Evolutionary conservation across 2,329 filamentous ascomycete genomes (phyloP), one percentile per base, ranked within the genome.

Genomic region (Bipolaris cookei): DNA sequence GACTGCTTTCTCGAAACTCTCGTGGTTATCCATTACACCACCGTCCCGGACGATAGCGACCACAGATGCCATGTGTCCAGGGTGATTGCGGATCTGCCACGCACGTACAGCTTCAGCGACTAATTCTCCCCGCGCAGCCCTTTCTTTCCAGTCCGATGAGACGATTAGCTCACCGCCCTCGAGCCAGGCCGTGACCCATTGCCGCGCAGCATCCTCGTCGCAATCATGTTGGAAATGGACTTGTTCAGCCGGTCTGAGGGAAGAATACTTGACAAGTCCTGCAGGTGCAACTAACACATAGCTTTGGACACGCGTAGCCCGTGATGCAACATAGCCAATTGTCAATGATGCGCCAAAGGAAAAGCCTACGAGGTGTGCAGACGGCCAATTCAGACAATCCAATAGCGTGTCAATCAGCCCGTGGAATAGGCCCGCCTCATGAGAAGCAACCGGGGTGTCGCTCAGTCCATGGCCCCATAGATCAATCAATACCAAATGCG

Each of bases 391-490:
- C 0, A 85, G 58, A 2, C 74, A 64, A 1, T 65, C 67, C 3
- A 85, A 61, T 0, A 84, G 25, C 0, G 56, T 56, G 4, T 79
- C 73, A 0, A 85, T 51, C 3, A 81, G 64, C 0, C 14, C 14
- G 43, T 82, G 78, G 54, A 85, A 84, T 0, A 84, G 57, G 0
- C 51, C 37, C 0, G 78, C 60, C 0, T 71, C 71, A 50, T 84
- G 81, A 0, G 82, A 63, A 0, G 65, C 28, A 1, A 80, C 2
- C 0, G 83, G 83, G 0, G 82, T 84, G 5, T 80, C 79, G 25
- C 73, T 79, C n/a, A 85, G 67, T 0, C 83, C 83, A 48, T 85
- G 83, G 28, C 83, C 83, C 81, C 81, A 85, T 10, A 81, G 76
- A 53, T 85, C 83, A 13, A 83, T 16, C 1, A 83, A 68, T 0